Conservation (phyloP, 2,329 filamentous ascomycete genomes). For the Trichoderma lentiforme region DNA sequence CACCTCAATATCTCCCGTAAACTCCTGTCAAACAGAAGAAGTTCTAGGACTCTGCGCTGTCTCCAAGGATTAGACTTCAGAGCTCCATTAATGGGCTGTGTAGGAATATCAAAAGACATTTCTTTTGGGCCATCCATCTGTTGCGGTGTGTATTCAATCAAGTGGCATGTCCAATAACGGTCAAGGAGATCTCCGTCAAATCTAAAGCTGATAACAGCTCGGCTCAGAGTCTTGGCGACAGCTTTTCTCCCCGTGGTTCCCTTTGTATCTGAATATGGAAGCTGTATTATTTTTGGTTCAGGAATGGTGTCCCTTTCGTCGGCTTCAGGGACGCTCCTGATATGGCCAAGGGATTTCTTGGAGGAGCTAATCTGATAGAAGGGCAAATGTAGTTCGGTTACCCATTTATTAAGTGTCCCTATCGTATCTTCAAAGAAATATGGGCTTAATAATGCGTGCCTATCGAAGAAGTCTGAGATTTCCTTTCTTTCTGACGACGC, state of each 20-base stretch:
- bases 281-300: no score
- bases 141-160: not conserved
- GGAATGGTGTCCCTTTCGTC: no score
- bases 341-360: no score
- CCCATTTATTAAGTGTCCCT: not conserved
- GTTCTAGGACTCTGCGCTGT: not conserved
- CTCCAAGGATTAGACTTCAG: not conserved
- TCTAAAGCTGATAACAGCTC: not conserved
- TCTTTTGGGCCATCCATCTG: not conserved
- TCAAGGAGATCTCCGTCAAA: not conserved
- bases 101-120: not conserved
- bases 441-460: not conserved
- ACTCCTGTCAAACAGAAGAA: not conserved
- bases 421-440: not conserved
- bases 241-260: no score
- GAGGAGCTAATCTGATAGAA: not conserved
- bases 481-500: not conserved
- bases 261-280: no score
- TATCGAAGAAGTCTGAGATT: not conserved
- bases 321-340: no score
- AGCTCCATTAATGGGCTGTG: not conserved
- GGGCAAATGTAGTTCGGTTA: not conserved
- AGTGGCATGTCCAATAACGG: not conserved
- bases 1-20: not conserved
- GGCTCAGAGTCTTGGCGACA: no score